Percentiles rank a stretch among this genome's conserved stretches.
These are phyloP conservation scores for Backusella parvicylindrica DNA, from an alignment of 192 early-diverging fungal genomes.

Conservation along the genomic window DNA sequence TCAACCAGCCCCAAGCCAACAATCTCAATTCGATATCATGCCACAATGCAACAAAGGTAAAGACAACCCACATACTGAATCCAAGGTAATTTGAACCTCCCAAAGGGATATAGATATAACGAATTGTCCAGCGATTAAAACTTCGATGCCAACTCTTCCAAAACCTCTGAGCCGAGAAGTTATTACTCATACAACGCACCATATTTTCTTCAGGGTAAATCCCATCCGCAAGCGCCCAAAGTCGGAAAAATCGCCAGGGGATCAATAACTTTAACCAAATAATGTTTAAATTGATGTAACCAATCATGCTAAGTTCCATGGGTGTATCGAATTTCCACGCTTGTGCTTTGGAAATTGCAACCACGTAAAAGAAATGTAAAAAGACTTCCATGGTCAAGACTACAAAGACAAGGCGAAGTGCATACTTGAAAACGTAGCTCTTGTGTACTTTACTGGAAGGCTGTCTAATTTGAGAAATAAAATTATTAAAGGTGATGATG, in stretches of 20 bases:
- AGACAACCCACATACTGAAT: constrained; percentile 79
- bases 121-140: constrained; percentile 85
- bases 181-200: constrained; percentile 92
- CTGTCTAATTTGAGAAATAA: constrained; percentile 67
- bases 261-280: constrained; percentile 95
- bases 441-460: not conserved
- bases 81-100: constrained; percentile 68
- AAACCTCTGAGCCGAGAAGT: constrained; percentile 89
- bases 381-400: constrained; percentile 82
- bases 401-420: constrained; percentile 57
- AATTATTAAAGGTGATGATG: constrained; percentile 94
- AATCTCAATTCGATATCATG: constrained; percentile 85
- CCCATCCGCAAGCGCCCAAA: constrained; percentile 91
- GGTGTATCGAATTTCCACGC: constrained; percentile 77
- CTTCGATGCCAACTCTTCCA: constrained; percentile 95
- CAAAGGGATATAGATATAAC: constrained; percentile 72
- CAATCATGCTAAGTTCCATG: constrained; percentile 80
- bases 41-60: constrained; percentile 97
- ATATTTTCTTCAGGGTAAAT: constrained; percentile 89
- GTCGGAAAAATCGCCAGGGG: constrained; percentile 94
- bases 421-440: constrained; percentile 50
- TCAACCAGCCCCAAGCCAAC: constrained; percentile 89
- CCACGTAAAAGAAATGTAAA: constrained; percentile 81
- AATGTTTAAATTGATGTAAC: constrained; percentile 81
- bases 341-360: constrained; percentile 80